Evolutionary conservation across 73 alveolate genomes (phyloP), one percentile per base, ranked within the genome.

Genomic region (Blepharisma japonicum): DNA sequence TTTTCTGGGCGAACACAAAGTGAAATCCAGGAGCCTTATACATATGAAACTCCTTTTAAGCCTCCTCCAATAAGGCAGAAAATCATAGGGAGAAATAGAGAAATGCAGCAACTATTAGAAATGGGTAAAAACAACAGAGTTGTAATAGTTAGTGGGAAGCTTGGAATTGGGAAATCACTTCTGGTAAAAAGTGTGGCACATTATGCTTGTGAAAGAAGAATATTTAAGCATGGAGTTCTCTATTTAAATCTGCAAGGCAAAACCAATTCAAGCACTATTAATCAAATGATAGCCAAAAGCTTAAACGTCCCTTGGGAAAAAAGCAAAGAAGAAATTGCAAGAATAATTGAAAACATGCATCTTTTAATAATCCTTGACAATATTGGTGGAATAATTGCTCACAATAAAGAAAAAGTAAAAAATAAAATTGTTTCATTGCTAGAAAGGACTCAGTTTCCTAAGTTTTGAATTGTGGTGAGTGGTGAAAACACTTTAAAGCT

Each of bases 211-310:
- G 80, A 70, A 5, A 70, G 80, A 45, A 25, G 80, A 25, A 47
- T 70, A 2, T 70, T 70, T 5, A 70, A 45, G 46, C 55, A 23
- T 70, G 80, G 80, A 18, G 80, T 70, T 0, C 55, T 70, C 4
- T 70, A 70, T 45, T 20, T 70, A n/a, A 54, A 70, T 47, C n/a
- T 70, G 8, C 11, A 47, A 70, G 77, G 80, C 66, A 70, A 70
- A 39, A n/a, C 80, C 11, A 25, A 45, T 45, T 32, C 42, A 32
- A 32, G 42, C 42, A 32, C 42, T 1, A 32, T 32, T 32, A 32
- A 32, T 32, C 42, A 32, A 32, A 32, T 32, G 42, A 32, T 32
- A 32, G 42, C 42, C 42, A 32, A 32, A 32, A 32, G 42, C 42
- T 32, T 32, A 32, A 32, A 32, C 42, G 42, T 32, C 42, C 42